A percentile compares a stretch with the other conserved stretches of the same genome.
These are phyloP conservation scores for Triangularia verruculosa DNA, from an alignment of 2,329 filamentous ascomycete genomes.

Conservation along the genomic window DNA sequence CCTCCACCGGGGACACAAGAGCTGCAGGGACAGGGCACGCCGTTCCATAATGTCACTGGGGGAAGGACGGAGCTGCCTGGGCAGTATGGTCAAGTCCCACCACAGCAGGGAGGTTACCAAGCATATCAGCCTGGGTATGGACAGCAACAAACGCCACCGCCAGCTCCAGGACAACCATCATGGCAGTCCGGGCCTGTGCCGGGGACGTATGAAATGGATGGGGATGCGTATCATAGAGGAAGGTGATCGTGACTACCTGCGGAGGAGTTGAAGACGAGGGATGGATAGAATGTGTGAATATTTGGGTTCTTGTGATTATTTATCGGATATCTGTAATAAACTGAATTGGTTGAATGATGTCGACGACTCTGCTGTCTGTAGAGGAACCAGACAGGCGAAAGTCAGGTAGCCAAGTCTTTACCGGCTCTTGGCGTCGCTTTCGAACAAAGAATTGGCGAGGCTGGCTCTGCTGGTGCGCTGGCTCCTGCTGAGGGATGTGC, in stretches of 20 bases:
- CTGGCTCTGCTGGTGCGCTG: no score
- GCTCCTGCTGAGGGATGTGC: not conserved
- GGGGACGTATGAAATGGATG: slow-evolving; percentile 34
- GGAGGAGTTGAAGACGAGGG: not conserved
- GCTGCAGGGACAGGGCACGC: slow-evolving; percentile 23
- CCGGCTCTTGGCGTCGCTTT: slow-evolving; percentile 1
- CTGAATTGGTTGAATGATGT: not conserved
- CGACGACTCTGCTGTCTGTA: no score
- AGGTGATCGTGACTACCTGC: slow-evolving; percentile 2
- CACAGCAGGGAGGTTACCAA: slow-evolving; percentile 4
- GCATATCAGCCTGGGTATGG: slow-evolving; percentile 5
- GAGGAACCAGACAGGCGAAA: not conserved
- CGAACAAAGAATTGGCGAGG: slow-evolving; percentile 9
- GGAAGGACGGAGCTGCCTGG: slow-evolving; percentile 18
- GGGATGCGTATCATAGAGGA: slow-evolving; percentile 3
- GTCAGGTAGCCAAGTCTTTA: not conserved
- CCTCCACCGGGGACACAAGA: slow-evolving; percentile 14
- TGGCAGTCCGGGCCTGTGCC: slow-evolving; percentile 39
- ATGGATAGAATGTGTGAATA: not conserved
- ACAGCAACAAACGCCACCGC: slow-evolving; percentile 14
- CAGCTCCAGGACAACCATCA: slow-evolving; percentile 20
- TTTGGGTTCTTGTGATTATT: not conserved
- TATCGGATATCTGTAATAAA: not conserved
- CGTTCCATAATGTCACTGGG: slow-evolving; percentile 13
- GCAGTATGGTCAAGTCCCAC: slow-evolving; percentile 2